Evolutionary conservation across 73 alveolate genomes (phyloP), one percentile per base, ranked within the genome.

Genomic region (Paramecium caudatum): DNA sequence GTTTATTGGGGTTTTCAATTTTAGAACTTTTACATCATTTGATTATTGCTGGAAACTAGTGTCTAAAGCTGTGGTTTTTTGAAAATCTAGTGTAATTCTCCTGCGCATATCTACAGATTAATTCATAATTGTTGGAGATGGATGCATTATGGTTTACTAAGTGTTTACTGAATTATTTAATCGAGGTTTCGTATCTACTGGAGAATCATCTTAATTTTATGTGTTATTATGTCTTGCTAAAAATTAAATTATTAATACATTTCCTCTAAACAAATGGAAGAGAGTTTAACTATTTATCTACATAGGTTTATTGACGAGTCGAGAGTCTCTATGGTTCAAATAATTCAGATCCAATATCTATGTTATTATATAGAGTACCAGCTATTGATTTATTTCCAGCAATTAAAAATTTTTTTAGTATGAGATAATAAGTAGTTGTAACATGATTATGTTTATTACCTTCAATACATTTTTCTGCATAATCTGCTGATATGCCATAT

Each of bases 371-470:
- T 21, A 4, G 12, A 0, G 30, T 27, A 55, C 80, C 80, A 86
- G 98, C 97, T 0, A 92, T 61, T 15, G 96, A 86, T 47, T 95
- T 91, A 3, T 97, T 97, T 37, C 97, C 98, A 82, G 91, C 86
- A 61, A 90, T 50, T 4, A 95, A 47, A 55, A 21, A 74, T 68
- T 96, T 97, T 62, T 96, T 97, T 36, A 98, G 92, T 47, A 98
- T 46, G 63, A 98, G 85, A 90, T 97, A 96, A 94, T 96, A 97
- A 39, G 96, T 68, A 2, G 99, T 96, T 0, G 99, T 97, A 45
- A 94, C 91, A 62, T 95, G 95, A 94, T 97, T 97, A 92, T 97
- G 99, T 61, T 94, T 93, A 82, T 97, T 97, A 8, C 94, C 95
- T 55, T 96, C 98, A 16, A 97, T 82, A 82, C 95, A 94, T 55